These are phyloP conservation scores for Stephania japonica DNA, from an alignment of 164 flowering plant species.

Conservation along the genomic window DNA sequence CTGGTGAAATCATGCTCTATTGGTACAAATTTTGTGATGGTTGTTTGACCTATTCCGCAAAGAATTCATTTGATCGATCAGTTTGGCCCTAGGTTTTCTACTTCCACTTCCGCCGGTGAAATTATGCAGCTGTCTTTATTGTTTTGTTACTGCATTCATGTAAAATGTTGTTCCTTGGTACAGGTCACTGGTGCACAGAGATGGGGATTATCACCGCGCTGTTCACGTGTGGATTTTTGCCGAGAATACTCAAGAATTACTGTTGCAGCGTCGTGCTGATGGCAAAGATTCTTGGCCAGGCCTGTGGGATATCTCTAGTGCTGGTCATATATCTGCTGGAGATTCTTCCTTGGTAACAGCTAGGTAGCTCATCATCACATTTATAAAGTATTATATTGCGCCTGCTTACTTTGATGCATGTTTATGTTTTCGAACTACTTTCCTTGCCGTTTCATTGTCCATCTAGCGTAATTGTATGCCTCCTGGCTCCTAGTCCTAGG, in stretches of 20 bases:
- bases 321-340: conserved; percentile 93
- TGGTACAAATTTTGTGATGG: background rate
- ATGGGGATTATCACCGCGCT: conserved; percentile 88
- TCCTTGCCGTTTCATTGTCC: background rate
- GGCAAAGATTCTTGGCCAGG: conserved; percentile 93
- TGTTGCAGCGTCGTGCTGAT: conserved; percentile 78
- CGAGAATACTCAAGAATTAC: conserved; percentile 78
- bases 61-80: background rate
- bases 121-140: no score
- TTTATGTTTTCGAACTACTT: no score
- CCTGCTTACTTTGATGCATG: background rate
- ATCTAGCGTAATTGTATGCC: background rate
- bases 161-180: background rate
- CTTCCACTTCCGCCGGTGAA: no score
- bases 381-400: background rate
- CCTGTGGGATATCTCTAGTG: conserved; percentile 91
- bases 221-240: conserved; percentile 84
- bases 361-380: conserved; percentile 31
- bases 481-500: no score
- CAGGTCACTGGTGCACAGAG: conserved; percentile 72
- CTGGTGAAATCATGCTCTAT: no score
- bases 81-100: background rate
- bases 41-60: background rate
- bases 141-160: no score
- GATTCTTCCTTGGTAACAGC: conserved; percentile 80